A percentile compares a stretch with the other conserved stretches of the same genome.
These are phyloP conservation scores for Hypoxylon sp. DNA, from an alignment of 2,329 filamentous ascomycete species.

Conservation along the genomic window DNA sequence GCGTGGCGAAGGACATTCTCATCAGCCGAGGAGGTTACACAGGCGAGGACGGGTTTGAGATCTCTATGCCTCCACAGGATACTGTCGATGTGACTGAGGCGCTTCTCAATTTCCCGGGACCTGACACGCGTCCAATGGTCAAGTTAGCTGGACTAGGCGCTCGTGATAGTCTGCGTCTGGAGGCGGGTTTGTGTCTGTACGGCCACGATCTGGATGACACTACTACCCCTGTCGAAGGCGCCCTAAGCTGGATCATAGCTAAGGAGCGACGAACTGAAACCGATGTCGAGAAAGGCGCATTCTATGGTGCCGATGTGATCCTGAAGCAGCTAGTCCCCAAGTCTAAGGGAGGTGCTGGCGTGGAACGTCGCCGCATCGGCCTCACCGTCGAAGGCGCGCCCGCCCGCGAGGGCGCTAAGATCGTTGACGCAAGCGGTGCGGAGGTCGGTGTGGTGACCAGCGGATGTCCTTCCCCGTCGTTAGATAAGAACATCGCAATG, in stretches of 20 bases:
- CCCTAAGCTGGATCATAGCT: constrained; percentile 83
- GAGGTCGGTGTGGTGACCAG: constrained; percentile 87
- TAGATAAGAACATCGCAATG: constrained; percentile 96
- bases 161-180: constrained; percentile 90
- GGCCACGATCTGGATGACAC: constrained; percentile 94
- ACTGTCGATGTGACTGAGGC: constrained; percentile 77
- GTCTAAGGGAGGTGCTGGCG: constrained; percentile 79
- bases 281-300: constrained; percentile 69
- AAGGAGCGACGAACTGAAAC: constrained; percentile 74
- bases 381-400: constrained; percentile 88
- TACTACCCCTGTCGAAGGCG: constrained; percentile 72
- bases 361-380: constrained; percentile 81
- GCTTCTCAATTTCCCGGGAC: constrained; percentile 75
- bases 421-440: constrained; percentile 72
- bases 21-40: constrained; percentile 95
- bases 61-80: constrained; percentile 81
- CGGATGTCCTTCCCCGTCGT: constrained; percentile 87
- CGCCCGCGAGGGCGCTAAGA: constrained; percentile 88
- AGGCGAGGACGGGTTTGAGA: constrained; percentile 97
- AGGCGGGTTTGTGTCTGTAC: constrained; percentile 99
- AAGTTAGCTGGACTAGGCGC: constrained; percentile 91
- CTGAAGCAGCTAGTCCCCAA: constrained; percentile 81
- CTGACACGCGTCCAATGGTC: constrained; percentile 63
- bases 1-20: constrained; percentile 69
- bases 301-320: constrained; percentile 86